Conservation (phyloP, 768 basidiomycete species). For the Cubamyces lactineus region DNA sequence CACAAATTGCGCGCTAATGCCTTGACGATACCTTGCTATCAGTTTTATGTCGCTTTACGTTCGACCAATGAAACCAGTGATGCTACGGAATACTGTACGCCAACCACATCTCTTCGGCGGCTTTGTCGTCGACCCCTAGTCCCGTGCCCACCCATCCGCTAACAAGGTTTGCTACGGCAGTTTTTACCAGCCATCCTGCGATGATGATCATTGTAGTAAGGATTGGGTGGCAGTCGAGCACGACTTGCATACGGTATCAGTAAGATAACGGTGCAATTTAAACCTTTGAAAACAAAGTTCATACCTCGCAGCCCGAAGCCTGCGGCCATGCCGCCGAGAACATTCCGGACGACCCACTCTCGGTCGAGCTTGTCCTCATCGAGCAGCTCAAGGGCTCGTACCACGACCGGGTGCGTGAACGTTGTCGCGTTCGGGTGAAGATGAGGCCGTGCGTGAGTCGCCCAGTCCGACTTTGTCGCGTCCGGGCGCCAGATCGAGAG, state of each 20-base stretch:
- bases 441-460: constrained; percentile 1
- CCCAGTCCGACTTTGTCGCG: constrained; percentile 19
- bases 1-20: background rate
- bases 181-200: constrained; percentile 74
- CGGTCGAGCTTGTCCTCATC: constrained; percentile 78
- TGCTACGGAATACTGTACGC: constrained; percentile 76
- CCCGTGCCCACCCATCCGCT: constrained; percentile 63
- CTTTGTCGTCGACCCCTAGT: constrained; percentile 43
- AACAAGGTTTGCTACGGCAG: constrained; percentile 59
- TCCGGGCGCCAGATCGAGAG: constrained; percentile 78
- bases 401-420: constrained; percentile 40
- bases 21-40: background rate
- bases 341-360: constrained; percentile 83
- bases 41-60: background rate
- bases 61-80: background rate
- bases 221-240: constrained; percentile 73
- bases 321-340: constrained; percentile 84
- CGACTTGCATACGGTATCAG: constrained; percentile 51
- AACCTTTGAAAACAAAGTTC: constrained; percentile 15
- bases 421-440: constrained; percentile 33
- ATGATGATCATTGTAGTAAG: constrained; percentile 79
- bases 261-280: background rate
- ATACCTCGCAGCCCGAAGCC: constrained; percentile 83
- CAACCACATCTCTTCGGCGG: constrained; percentile 69
- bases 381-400: constrained; percentile 54